Percentiles rank a stretch among this genome's conserved stretches.
phyloP scores from a whole-genome alignment of 129 eudicot genomes.

The Heracleum sosnowskyi region DNA sequence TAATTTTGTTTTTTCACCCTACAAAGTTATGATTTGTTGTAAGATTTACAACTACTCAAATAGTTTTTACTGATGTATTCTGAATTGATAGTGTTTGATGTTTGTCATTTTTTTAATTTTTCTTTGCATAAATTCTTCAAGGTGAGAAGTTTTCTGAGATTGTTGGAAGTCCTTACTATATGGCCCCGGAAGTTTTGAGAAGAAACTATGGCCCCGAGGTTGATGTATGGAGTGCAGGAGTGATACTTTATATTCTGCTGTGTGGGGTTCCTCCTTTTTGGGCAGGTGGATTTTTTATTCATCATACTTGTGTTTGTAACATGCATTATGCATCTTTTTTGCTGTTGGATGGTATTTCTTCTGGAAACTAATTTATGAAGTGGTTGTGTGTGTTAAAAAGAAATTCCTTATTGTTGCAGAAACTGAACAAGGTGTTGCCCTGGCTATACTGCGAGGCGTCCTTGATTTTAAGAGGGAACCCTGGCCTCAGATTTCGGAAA shows the following conservation, averaged over 20 bases:
- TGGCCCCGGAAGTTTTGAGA: constrained; percentile 85
- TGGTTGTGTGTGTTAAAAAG: no score
- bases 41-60: neutral
- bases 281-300: constrained; percentile 56
- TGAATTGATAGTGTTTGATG: neutral
- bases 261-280: constrained; percentile 99
- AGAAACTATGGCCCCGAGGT: constrained; percentile 90
- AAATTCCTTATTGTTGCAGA: constrained; percentile 36
- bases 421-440: constrained; percentile 99
- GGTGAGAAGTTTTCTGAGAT: constrained; percentile 92
- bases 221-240: constrained; percentile 98
- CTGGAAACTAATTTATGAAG: neutral
- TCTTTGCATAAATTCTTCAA: constrained; percentile 14
- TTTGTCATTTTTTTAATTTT: neutral
- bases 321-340: neutral
- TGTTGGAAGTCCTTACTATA: constrained; percentile 92
- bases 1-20: neutral
- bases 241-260: constrained; percentile 75
- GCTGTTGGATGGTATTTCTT: neutral
- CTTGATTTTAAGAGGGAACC: constrained; percentile 97
- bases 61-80: neutral
- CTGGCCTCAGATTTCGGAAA: constrained; percentile 93
- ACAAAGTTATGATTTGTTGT: neutral
- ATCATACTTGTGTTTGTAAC: neutral
- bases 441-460: constrained; percentile 74